Percentiles rank a stretch among this genome's conserved stretches.
These are phyloP conservation scores for Ceratobasidium papillatum DNA, from an alignment of 1,284 basidiomycete species.

Conservation along the genomic window DNA sequence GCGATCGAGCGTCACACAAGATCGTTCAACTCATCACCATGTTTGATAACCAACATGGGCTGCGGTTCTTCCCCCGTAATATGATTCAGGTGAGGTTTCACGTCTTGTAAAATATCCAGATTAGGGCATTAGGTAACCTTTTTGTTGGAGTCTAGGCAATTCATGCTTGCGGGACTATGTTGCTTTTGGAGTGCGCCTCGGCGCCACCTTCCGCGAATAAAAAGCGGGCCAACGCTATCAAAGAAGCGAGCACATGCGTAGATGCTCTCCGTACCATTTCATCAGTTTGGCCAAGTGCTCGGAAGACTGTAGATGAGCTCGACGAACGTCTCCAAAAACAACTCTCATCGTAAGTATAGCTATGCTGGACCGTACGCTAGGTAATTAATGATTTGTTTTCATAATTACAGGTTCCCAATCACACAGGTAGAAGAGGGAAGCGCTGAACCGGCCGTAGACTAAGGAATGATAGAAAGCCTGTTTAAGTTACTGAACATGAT, in stretches of 20 bases:
- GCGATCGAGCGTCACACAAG: conserved; percentile 68
- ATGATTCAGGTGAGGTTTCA: neutral
- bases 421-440: too few relatives aligned
- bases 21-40: conserved; percentile 63
- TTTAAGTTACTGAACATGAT: too few relatives aligned
- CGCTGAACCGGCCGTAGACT: too few relatives aligned
- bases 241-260: neutral
- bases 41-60: conserved; percentile 32
- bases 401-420: neutral
- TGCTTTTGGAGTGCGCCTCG: conserved; percentile 7
- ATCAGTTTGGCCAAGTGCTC: conserved; percentile 14
- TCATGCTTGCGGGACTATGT: neutral
- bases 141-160: neutral
- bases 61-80: conserved; percentile 9
- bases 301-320: neutral
- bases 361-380: neutral
- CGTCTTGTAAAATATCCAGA: too few relatives aligned
- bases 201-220: conserved; percentile 12
- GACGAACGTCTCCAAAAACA: neutral
- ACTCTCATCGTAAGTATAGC: neutral
- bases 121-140: neutral
- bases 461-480: too few relatives aligned
- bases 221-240: conserved; percentile 8
- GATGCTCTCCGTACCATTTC: neutral
- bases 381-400: neutral